Conservation (phyloP, 2,329 filamentous ascomycete species). For the Aspergillus ustus region DNA sequence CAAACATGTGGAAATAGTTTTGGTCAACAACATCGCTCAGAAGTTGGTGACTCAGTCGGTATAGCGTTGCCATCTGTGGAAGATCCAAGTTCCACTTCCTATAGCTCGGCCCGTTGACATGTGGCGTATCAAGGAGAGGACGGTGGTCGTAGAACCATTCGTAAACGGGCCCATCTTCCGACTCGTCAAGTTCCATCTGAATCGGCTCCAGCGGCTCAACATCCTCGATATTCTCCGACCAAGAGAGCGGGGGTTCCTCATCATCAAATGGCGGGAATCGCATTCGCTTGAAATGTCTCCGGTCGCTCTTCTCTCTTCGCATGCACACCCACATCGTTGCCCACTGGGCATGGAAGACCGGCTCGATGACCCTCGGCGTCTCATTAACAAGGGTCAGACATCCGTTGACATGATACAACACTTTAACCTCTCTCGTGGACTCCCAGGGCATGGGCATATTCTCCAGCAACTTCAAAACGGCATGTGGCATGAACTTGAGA, state of each 20-base stretch:
- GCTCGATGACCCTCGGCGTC: constrained; percentile 93
- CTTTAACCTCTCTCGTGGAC: constrained; percentile 92
- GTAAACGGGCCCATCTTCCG: constrained; percentile 85
- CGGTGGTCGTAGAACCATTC: constrained; percentile 99
- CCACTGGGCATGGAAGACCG: constrained; percentile 98
- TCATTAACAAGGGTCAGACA: constrained; percentile 97
- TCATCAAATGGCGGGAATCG: constrained; percentile 98
- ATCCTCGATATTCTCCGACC: constrained; percentile 98
- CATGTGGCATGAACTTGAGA: constrained; percentile 98
- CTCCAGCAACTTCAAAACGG: constrained; percentile 93
- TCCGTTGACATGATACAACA: constrained; percentile 97
- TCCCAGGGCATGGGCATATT: constrained; percentile 99
- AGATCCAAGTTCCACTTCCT: constrained; percentile 92
- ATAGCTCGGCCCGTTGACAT: constrained; percentile 96
- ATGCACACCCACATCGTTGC: constrained; percentile 99
- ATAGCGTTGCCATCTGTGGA: constrained; percentile 94
- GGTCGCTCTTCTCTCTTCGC: constrained; percentile 95
- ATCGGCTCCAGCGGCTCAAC: constrained; percentile 97
- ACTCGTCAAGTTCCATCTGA: constrained; percentile 96
- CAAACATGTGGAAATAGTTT: constrained; percentile 98
- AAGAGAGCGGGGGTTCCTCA: constrained; percentile 94
- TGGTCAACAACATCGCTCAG: constrained; percentile 91
- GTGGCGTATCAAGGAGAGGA: constrained; percentile 84
- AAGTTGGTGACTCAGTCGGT: constrained; percentile 87
- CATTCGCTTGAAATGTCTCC: constrained; percentile 97